phyloP scores from a whole-genome alignment of 495 filamentous ascomycete genomes.

The Hypoxylon trugodes region DNA sequence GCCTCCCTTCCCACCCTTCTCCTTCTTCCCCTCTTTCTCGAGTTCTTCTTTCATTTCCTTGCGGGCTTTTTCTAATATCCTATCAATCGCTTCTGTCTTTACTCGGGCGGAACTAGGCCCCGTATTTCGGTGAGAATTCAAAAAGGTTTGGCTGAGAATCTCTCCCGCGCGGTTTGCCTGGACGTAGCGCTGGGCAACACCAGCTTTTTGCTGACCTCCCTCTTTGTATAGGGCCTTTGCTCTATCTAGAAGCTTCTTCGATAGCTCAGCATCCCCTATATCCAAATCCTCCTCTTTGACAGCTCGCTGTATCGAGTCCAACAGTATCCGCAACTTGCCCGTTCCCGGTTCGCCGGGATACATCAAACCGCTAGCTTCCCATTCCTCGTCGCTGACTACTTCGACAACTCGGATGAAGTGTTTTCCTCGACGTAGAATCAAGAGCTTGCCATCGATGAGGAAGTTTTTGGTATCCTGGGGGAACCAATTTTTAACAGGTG shows the following conservation, averaged over 20 bases:
- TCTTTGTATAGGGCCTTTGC: slow-evolving; percentile 42
- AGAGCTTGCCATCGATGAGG: slow-evolving; percentile 66
- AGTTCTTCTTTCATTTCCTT: background rate
- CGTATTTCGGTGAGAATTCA: background rate
- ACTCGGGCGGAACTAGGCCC: background rate
- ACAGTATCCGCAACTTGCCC: slow-evolving; percentile 47
- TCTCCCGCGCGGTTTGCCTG: background rate
- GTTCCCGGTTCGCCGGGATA: slow-evolving; percentile 56
- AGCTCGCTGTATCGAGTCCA: slow-evolving; percentile 31
- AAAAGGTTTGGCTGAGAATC: background rate
- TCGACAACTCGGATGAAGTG: slow-evolving; percentile 79
- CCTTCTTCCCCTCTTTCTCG: background rate
- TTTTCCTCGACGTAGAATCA: slow-evolving; percentile 81
- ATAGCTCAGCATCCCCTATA: slow-evolving; percentile 2
- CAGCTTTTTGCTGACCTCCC: no score
- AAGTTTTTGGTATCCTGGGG: slow-evolving; percentile 65
- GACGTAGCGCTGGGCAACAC: background rate
- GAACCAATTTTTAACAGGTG: slow-evolving; percentile 66
- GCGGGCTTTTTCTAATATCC: slow-evolving; percentile 10
- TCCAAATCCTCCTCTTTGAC: slow-evolving; percentile 1
- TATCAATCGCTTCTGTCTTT: slow-evolving; percentile 37
- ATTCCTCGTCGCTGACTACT: slow-evolving; percentile 78
- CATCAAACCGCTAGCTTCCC: slow-evolving; percentile 48
- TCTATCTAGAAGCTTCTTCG: slow-evolving; percentile 24
- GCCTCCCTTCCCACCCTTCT: background rate